These are phyloP conservation scores for Yamadazyma endophytica DNA, from an alignment of 805 yeast genomes.

Conservation along the genomic window DNA sequence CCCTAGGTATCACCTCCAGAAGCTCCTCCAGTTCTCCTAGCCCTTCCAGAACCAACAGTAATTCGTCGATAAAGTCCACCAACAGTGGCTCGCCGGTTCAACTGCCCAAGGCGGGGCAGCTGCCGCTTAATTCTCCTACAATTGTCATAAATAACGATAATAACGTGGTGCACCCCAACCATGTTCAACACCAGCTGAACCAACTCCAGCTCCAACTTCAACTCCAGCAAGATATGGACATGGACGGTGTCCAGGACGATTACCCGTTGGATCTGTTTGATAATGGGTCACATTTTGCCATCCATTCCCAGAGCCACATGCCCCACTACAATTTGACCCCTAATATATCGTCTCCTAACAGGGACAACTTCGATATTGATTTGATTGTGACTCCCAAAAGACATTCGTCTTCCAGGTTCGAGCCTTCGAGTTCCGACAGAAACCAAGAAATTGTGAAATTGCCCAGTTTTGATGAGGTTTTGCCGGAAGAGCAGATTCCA, in stretches of 20 bases:
- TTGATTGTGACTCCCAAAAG: constrained; percentile 77
- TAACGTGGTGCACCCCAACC: constrained; percentile 1
- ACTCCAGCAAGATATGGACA: constrained; percentile 21
- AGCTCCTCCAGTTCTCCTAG: constrained; percentile 26
- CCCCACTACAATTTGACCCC: constrained; percentile 20
- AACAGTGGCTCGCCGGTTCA: constrained; percentile 10
- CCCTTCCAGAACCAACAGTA: constrained; percentile 29
- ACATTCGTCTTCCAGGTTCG: constrained; percentile 89
- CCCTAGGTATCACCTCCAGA: constrained; percentile 12
- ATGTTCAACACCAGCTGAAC: constrained; percentile 12
- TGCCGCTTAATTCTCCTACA: constrained; percentile 9
- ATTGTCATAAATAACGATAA: constrained; percentile 10
- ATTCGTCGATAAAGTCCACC: constrained; percentile 20
- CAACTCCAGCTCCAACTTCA: constrained; percentile 22
- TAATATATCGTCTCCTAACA: constrained; percentile 53
- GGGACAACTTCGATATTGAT: constrained; percentile 71
- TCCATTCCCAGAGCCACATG: constrained; percentile 16
- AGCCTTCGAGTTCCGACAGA: constrained; percentile 51
- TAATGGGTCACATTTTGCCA: constrained; percentile 12
- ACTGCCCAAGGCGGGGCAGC: constrained; percentile 11
- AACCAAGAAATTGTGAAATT: constrained; percentile 58
- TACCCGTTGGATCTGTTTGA: constrained; percentile 10
- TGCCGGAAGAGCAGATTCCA: constrained; percentile 70
- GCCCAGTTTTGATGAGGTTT: constrained; percentile 84
- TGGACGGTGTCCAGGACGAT: neutral